Evolutionary conservation across 192 early-diverging fungal species (phyloP), one percentile per base, ranked within the genome.

Genomic region (Coemansia sp.): DNA sequence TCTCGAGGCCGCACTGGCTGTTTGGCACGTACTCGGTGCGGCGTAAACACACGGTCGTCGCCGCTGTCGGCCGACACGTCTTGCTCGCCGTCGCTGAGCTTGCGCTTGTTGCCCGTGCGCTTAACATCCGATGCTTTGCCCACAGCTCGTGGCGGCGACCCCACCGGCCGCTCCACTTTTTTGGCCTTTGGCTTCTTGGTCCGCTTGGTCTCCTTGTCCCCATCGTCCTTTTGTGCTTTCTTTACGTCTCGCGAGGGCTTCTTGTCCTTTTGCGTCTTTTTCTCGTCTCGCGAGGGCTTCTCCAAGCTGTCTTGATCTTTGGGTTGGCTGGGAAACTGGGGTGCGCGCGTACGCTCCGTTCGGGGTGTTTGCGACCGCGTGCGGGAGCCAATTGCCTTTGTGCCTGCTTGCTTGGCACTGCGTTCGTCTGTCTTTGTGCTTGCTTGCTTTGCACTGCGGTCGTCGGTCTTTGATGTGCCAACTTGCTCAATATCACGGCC

Each of bases 401-500:
- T 15, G 7, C 24, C 25, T 19, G 53, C 23, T n/a, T n/a, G 14
- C 14, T 12, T 15, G 56, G 21, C 35, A 22, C 35, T 8, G 39
- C 56, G 15, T 17, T 17, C 12, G 24, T 17, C n/a, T n/a, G 35
- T 22, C 32, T 55, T 55, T 24, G 35, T 22, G 19, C 29, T 55
- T 24, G 9, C 23, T n/a, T n/a, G 14, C 14, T 12, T 15, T 32
- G 21, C 41, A n/a, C 41, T 45, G 14, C 32, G 32, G 0, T 35
- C 32, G 6, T 35, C 32, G 38, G 24, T 19, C 24, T 62, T 49
- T 27, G 65, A 66, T 5, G 45, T 49, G 1, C 58, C 61, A 0
- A 80, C 53, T 6, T 67, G 45, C 43, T 80, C 72, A 43, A 80
- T 80, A 10, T 67, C 67, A 17, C 68, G 55, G 11, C 70, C 68